Conservation (phyloP, 306 rosid species). For the Pyrus pyrifolia region DNA sequence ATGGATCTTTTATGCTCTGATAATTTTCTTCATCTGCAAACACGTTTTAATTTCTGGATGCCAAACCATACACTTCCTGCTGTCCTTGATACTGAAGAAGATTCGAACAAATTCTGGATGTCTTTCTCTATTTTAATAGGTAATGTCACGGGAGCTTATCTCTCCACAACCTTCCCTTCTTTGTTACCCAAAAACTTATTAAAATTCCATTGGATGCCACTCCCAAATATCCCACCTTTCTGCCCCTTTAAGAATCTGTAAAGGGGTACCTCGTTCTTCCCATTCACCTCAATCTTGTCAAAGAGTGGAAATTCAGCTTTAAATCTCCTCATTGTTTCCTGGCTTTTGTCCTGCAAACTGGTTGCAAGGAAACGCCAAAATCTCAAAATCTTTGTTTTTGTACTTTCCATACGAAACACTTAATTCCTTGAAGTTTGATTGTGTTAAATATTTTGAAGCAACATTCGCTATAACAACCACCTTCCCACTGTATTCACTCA, state of each 20-base stretch:
- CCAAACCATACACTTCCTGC: no score
- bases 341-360: constrained; percentile 86
- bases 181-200: constrained; percentile 73
- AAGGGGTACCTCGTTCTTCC: constrained; percentile 61
- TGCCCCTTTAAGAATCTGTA: constrained; percentile 59
- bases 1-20: no score
- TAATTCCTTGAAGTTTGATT: constrained; percentile 75
- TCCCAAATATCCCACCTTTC: constrained; percentile 77
- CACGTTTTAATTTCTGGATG: no score
- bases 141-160: constrained; percentile 83
- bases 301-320: constrained; percentile 84
- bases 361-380: constrained; percentile 97
- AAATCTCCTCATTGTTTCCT: constrained; percentile 68
- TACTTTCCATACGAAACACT: constrained; percentile 60
- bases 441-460: constrained; percentile 80
- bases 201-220: constrained; percentile 90
- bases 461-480: constrained; percentile 76
- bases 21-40: no score
- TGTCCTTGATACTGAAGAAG: constrained; percentile 42
- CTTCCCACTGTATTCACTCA: constrained; percentile 61
- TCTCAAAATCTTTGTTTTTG: constrained; percentile 73
- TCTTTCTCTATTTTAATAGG: constrained; percentile 86
- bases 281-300: constrained; percentile 84
- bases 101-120: constrained; percentile 50
- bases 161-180: constrained; percentile 74